Percentiles rank a stretch among this genome's conserved stretches.
phyloP scores from a whole-genome alignment of 2,329 filamentous ascomycete species.

The Fusarium pseudocircinatum region DNA sequence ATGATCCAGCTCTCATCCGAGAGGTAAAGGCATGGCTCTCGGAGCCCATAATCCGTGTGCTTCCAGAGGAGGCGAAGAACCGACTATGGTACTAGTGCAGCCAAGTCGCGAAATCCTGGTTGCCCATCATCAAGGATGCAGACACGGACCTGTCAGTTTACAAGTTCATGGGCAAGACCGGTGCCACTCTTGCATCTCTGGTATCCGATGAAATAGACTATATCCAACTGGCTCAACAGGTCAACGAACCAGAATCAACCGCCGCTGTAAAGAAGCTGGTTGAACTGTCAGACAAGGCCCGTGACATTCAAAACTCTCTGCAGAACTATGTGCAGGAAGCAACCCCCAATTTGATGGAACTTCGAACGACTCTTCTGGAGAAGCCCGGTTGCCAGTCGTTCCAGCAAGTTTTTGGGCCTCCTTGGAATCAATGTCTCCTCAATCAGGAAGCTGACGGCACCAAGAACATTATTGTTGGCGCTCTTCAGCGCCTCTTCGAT shows the following conservation, averaged over 20 bases:
- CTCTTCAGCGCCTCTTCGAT: neutral
- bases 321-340: neutral
- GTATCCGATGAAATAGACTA: neutral
- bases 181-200: neutral
- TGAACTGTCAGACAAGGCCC: neutral
- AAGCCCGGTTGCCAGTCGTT: neutral
- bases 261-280: neutral
- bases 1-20: neutral
- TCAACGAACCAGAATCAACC: neutral
- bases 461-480: conserved; percentile 1
- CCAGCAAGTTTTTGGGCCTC: neutral
- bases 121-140: neutral
- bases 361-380: neutral
- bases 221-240: neutral
- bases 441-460: neutral
- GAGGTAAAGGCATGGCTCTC: conserved; percentile 2
- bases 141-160: neutral
- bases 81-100: conserved; percentile 3
- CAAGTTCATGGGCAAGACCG: neutral
- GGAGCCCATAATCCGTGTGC: neutral
- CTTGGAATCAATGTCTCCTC: neutral
- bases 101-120: neutral
- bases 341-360: neutral
- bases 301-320: neutral
- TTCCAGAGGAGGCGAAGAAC: conserved; percentile 9